phyloP scores from a whole-genome alignment of 441 rosid genomes.

The Populus trichocarpa region DNA sequence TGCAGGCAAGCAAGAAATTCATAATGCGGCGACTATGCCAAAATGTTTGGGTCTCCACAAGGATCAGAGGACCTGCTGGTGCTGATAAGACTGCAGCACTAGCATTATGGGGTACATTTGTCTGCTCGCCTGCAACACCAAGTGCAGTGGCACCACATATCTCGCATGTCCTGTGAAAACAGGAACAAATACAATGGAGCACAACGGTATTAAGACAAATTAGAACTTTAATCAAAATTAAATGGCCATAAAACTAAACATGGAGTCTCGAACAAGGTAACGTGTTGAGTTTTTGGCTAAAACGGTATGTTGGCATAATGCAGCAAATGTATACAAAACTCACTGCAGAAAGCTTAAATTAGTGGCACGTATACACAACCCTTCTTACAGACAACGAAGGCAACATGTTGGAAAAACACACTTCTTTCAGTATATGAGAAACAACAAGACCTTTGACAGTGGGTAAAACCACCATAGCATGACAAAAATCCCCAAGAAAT shows the following conservation, averaged over 20 bases:
- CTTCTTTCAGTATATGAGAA: too few relatives aligned
- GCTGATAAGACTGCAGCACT: constrained; percentile 20
- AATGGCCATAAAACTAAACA: not conserved
- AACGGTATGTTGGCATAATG: too few relatives aligned
- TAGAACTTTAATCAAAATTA: not conserved
- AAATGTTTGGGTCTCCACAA: constrained; percentile 32
- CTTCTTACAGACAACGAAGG: not conserved
- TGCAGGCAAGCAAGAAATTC: constrained; percentile 51
- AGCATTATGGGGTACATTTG: constrained; percentile 21
- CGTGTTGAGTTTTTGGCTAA: too few relatives aligned
- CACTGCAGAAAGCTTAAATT: not conserved
- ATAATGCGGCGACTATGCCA: constrained; percentile 52
- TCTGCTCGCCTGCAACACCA: constrained; percentile 34
- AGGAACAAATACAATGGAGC: not conserved
- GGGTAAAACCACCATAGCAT: too few relatives aligned
- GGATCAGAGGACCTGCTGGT: constrained; percentile 27
- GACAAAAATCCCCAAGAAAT: not conserved
- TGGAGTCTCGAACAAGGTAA: too few relatives aligned
- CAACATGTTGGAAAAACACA: too few relatives aligned
- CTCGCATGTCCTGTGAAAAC: constrained; percentile 58
- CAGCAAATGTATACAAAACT: not conserved
- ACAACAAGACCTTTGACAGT: not conserved
- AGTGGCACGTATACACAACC: not conserved
- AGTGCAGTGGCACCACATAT: constrained; percentile 47
- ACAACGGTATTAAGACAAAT: not conserved